Conservation (phyloP, 2,329 filamentous ascomycete species). For the Fusarium nelsonii region DNA sequence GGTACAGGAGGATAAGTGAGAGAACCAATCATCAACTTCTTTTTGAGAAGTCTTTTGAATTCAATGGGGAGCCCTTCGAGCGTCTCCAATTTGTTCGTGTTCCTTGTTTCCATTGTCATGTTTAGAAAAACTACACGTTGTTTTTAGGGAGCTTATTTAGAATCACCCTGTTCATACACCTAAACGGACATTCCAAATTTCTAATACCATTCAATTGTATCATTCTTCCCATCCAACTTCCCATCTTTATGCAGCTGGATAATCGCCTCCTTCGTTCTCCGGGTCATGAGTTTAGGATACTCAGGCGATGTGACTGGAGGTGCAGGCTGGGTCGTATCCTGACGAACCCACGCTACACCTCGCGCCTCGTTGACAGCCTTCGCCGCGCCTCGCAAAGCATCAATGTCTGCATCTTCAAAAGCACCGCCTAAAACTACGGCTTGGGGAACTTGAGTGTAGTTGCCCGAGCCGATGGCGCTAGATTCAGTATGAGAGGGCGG, state of each 20-base stretch:
- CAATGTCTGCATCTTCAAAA: conserved; percentile 24
- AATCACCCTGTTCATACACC: neutral
- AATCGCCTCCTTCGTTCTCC: conserved; percentile 30
- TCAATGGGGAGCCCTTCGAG: fast-evolving
- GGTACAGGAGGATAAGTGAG: neutral
- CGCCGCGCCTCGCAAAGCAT: neutral
- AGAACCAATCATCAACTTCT: fast-evolving
- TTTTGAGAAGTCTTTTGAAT: neutral
- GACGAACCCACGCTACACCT: conserved; percentile 24
- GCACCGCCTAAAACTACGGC: conserved; percentile 24
- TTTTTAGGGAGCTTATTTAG: too few species aligned
- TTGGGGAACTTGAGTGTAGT: neutral
- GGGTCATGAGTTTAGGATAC: conserved; percentile 25
- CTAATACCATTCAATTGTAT: conserved; percentile 33
- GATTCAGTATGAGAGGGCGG: conserved; percentile 7
- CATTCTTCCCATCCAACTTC: conserved; percentile 18
- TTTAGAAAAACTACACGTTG: neutral
- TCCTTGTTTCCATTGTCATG: neutral
- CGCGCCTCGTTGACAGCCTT: neutral
- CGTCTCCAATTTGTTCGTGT: neutral
- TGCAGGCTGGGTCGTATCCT: conserved; percentile 13
- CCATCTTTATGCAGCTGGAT: conserved; percentile 5
- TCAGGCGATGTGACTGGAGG: conserved; percentile 28
- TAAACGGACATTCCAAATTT: too few species aligned
- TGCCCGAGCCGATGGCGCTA: conserved; percentile 20